Base-by-base conservation (phyloP, 2,329 filamentous ascomycete species). In the Apiospora kogelbergensis region DNA sequence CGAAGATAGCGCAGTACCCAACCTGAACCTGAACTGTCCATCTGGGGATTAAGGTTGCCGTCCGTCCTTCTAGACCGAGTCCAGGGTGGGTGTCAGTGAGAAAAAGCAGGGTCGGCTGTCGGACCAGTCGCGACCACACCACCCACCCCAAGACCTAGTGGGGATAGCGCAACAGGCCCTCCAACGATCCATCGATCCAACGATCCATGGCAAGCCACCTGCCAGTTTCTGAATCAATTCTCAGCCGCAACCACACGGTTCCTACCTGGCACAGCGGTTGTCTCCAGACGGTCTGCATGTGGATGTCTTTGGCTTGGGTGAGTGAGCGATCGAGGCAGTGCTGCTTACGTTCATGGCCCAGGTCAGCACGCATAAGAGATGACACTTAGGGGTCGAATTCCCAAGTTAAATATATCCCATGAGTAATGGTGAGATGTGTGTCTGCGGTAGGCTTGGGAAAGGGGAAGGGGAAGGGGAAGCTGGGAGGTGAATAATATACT, bases 11-110 rank as follows among this genome's bases (percentile, higher is more conserved):
- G 53, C 53, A 60, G 30, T n/a, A 60, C 53, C 53, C 37, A 30
- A 6, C 30, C 53, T 60, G 53, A 60, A 60, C 53, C 53, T 60
- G 53, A 22, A 17, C 30, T 22, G 26, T 60, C 26, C 11, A 60
- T 37, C 53, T 60, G 53, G 53, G 53, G 53, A 60, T 60, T 60
- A 60, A 60, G 53, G 53, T 60, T 60, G 53, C 53, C 53, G 26
- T 37, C 30, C 53, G 17, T n/a, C 53, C 17, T 37, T 60, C 53
- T 60, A 60, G 53, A 60, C 53, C 53, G 33, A 60, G 26, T n/a
- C 53, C 26, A 60, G 53, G 53, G 53, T 60, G 26, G 30, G 53
- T 37, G 53, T 60, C 53, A 60, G 53, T 60, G 30, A 60, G 33
- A 60, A 48, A 53, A 37, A 60, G 53, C 53, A 37, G 53, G 53